These are phyloP conservation scores for Sporothrix globosa DNA, from an alignment of 2,329 filamentous ascomycete genomes.

Conservation along the genomic window DNA sequence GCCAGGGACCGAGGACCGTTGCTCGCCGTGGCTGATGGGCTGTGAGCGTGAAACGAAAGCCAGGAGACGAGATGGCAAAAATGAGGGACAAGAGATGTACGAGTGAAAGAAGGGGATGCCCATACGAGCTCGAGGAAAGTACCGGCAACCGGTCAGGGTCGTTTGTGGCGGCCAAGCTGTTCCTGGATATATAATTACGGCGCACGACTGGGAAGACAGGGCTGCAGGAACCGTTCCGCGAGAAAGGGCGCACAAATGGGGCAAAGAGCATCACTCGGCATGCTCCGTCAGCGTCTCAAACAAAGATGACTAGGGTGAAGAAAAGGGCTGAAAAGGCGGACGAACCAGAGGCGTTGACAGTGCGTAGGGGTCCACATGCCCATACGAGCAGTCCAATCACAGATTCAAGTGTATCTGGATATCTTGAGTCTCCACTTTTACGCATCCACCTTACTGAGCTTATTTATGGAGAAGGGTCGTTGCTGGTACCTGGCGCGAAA, in stretches of 20 bases:
- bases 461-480: not conserved
- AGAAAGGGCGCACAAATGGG: too few species aligned
- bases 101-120: not conserved
- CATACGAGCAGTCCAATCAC: conserved; percentile 31
- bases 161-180: not conserved
- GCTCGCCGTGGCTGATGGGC: not conserved
- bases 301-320: not conserved
- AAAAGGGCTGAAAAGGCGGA: not conserved
- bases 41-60: not conserved
- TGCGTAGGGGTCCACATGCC: not conserved
- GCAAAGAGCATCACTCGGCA: too few species aligned
- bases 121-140: conserved; percentile 16
- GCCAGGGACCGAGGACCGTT: not conserved
- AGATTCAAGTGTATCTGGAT: too few species aligned
- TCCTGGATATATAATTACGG: conserved; percentile 3
- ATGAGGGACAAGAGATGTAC: not conserved
- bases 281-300: too few species aligned
- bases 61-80: too few species aligned
- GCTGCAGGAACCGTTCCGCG: not conserved
- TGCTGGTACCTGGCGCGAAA: not conserved
- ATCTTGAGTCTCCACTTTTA: not conserved
- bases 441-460: not conserved
- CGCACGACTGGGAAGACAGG: too few species aligned
- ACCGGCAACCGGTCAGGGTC: not conserved
- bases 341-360: not conserved